Percentiles rank a stretch among this genome's conserved stretches.
These are phyloP conservation scores for Aspergillus novofumigatus DNA, from an alignment of 2,329 filamentous ascomycete genomes.

Conservation along the genomic window DNA sequence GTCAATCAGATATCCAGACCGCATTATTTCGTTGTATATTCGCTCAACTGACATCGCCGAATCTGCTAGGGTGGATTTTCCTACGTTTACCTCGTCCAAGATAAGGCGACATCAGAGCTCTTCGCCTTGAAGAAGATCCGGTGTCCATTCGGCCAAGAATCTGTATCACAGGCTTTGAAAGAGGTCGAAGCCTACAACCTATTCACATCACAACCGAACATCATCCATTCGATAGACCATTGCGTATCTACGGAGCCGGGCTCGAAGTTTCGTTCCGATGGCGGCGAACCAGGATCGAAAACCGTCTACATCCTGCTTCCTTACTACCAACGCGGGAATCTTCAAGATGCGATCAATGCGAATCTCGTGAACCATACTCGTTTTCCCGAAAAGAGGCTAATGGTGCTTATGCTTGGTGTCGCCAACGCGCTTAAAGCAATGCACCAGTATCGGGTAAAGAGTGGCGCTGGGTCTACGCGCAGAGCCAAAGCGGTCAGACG, in stretches of 20 bases:
- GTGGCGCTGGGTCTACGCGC: slow-evolving; percentile 49
- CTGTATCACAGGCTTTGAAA: slow-evolving; percentile 87
- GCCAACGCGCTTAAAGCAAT: slow-evolving; percentile 83
- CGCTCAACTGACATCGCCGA: slow-evolving; percentile 7
- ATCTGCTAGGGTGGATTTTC: slow-evolving; percentile 79
- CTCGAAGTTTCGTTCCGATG: slow-evolving; percentile 51
- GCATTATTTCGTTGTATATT: slow-evolving; percentile 3
- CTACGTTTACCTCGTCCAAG: slow-evolving; percentile 97
- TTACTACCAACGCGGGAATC: slow-evolving; percentile 90
- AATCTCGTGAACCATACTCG: slow-evolving; percentile 92
- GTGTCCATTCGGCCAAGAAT: slow-evolving; percentile 96
- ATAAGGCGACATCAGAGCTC: slow-evolving; percentile 74
- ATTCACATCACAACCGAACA: slow-evolving; percentile 76
- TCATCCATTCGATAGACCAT: slow-evolving; percentile 83
- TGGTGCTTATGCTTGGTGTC: slow-evolving; percentile 88
- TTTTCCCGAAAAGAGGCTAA: slow-evolving; percentile 82
- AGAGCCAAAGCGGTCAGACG: slow-evolving; percentile 54
- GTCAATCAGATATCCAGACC: slow-evolving; percentile 15
- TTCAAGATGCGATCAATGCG: slow-evolving; percentile 97
- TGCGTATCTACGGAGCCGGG: slow-evolving; percentile 69
- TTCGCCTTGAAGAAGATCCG: slow-evolving; percentile 98
- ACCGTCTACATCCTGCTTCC: slow-evolving; percentile 95
- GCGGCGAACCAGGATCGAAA: slow-evolving; percentile 64
- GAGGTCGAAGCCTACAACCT: slow-evolving; percentile 96
- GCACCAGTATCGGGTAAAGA: slow-evolving; percentile 76